A percentile compares a stretch with the other conserved stretches of the same genome.
Evolutionary conservation across 2,329 filamentous ascomycete species (phyloP).

Genomic region (Epichloe aotearoae): DNA sequence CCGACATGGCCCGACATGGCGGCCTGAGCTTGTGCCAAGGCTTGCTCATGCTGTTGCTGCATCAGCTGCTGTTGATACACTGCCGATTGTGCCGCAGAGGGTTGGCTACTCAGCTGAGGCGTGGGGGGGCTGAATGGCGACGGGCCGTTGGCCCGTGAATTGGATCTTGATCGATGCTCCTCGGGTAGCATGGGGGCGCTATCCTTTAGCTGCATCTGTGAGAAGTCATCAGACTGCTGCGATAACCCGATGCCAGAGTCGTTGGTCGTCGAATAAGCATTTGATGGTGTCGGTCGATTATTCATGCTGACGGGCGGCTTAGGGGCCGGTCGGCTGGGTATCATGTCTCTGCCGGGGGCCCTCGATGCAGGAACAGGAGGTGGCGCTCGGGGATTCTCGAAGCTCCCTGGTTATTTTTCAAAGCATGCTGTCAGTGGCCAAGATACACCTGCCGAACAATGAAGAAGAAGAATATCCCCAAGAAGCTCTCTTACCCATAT

Average conservation of each 20-base stretch:
- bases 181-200: constrained; percentile 48
- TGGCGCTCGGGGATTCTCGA: constrained; percentile 89
- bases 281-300: constrained; percentile 40
- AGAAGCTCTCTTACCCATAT: constrained; percentile 54
- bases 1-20: constrained; percentile 59
- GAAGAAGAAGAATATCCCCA: constrained; percentile 17
- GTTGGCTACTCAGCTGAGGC: constrained; percentile 17
- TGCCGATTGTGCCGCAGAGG: constrained; percentile 24
- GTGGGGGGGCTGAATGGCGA: constrained; percentile 35
- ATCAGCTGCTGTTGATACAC: constrained; percentile 49
- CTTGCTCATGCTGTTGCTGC: constrained; percentile 80
- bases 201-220: constrained; percentile 38
- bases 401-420: constrained; percentile 48
- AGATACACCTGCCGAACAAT: neutral
- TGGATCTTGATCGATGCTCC: constrained; percentile 52
- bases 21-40: constrained; percentile 67
- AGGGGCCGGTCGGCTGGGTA: constrained; percentile 76
- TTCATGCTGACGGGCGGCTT: constrained; percentile 62
- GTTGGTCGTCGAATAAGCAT: constrained; percentile 33
- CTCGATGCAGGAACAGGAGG: constrained; percentile 64
- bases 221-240: constrained; percentile 42
- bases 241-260: constrained; percentile 52
- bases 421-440: neutral
- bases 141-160: constrained; percentile 46
- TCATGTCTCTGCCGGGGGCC: constrained; percentile 35